Base-by-base conservation (phyloP, 2,329 filamentous ascomycete species). In the Berkeleyomyces rouxiae region DNA sequence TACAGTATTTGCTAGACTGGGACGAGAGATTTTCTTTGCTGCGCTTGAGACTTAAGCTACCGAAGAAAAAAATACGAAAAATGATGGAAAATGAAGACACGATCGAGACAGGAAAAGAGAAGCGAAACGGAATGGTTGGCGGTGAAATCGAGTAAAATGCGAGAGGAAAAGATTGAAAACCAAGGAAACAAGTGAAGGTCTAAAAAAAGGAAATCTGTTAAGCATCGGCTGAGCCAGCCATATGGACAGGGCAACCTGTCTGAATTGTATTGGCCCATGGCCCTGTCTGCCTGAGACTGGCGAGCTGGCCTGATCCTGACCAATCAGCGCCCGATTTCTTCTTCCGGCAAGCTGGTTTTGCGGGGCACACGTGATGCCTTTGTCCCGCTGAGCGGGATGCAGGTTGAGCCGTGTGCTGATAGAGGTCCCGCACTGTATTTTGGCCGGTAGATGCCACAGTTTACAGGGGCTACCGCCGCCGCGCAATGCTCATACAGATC, bases 171-270 rank as follows among this genome's bases (percentile, higher is more conserved):
- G 61, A 39, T 47, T 39, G 47, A 63, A 63, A 63, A 43, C 42
- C 36, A 51, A 55, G 9, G 33, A 47, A 58, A 37, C 42, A 60
- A 57, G 43, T 23, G 42, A 43, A 61, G 57, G 53, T 23, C 55
- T 44, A 51, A 57, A 55, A 64, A 64, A 40, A 61, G 63, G 53
- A 61, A 59, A 61, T 42, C 58, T 49, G 36, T 37, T 42, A 49
- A 44, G 55, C 13, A 44, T 57, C 7, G 16, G 33, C 47, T 61
- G 9, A 43, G 46, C n/a, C 55, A 13, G 23, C 16, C 13, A 43
- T 11, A 37, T 33, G 36, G 49, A 23, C 33, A 37, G n/a, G 37
- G 13, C 33, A 55, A 10, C 9, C 33, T 39, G 31, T 43, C 43
- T 39, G n/a, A 49, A 61, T 47, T 40, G 31, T 62, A 36, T 59